Evolutionary conservation across 2,329 filamentous ascomycete genomes (phyloP), one percentile per base, ranked within the genome.

Genomic region (Aureobasidium sp.): DNA sequence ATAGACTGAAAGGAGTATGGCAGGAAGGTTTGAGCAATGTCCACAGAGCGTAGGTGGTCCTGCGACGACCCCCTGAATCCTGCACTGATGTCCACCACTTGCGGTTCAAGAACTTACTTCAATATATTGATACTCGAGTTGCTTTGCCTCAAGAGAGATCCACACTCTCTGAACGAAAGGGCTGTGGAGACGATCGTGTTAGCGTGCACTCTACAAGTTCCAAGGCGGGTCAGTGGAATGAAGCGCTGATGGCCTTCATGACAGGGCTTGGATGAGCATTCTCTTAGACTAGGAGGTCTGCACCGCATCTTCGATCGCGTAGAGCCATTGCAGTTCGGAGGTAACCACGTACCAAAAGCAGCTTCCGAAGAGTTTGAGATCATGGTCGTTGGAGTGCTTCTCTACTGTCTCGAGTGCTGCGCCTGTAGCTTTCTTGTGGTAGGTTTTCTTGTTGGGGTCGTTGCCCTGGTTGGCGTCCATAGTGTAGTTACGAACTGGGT

Each of bases 121-220:
- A 67, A 90, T 86, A 73, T 95, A 95, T 70, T 95, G 89, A 69
- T 95, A 95, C 38, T 82, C 77, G 9, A 94, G 79, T 19, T 83
- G 81, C 71, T 94, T 94, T 67, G 85, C 79, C 71, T 95, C 90
- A 37, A 95, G 79, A 0, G 90, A 88, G 64, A 95, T 94, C 90
- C 90, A 95, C 27, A 94, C 88, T 19, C 90, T 84, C 70, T 95
- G 90, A 1, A 90, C 90, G 70, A 93, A 94, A 27, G 90, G 90
- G 69, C 87, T 89, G 46, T 15, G 17, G 1, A 19, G 19, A 43
- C 9, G 21, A 9, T 37, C 21, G n/a, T 21, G 37, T 55, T 33
- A 55, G 37, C 51, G 25, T 55, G 4, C 9, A 29, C 23, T 13
- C 5, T 40, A 7, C 50, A 53, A 37, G 31, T 5, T 50, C 13